phyloP scores from a whole-genome alignment of 2,329 filamentous ascomycete genomes.

The Aspergillus persii region DNA sequence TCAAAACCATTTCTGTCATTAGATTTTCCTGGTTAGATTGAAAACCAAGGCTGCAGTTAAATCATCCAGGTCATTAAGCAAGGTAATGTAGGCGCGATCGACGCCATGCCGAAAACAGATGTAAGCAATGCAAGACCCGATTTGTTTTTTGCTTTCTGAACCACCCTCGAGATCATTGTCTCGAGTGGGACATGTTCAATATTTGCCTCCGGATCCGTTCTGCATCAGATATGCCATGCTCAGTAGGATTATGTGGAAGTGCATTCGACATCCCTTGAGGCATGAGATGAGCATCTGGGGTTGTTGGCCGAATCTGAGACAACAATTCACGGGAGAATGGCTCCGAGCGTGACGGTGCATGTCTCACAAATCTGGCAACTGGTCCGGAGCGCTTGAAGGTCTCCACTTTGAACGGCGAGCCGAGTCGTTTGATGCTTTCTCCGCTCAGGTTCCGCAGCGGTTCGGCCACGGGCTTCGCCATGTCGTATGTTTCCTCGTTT shows the following conservation, averaged over 20 bases:
- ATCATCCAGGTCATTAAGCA: conserved; percentile 33
- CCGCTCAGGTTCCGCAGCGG: conserved; percentile 33
- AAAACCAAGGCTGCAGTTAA: conserved; percentile 14
- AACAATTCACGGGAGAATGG: conserved; percentile 37
- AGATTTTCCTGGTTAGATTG: conserved; percentile 12
- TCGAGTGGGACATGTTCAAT: conserved; percentile 35
- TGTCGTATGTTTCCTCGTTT: conserved; percentile 21
- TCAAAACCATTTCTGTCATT: conserved; percentile 36
- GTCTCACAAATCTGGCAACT: conserved; percentile 33
- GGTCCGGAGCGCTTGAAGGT: conserved; percentile 32
- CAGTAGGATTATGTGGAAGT: conserved; percentile 32
- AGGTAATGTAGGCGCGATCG: conserved; percentile 21
- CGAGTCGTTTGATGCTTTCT: conserved; percentile 46
- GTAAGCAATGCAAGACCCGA: neutral
- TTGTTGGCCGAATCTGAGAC: conserved; percentile 18
- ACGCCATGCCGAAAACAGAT: conserved; percentile 23
- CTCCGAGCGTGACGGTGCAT: conserved; percentile 45
- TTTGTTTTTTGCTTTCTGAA: neutral
- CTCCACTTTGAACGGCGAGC: conserved; percentile 48
- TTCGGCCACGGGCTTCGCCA: conserved; percentile 24
- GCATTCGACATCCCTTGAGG: conserved; percentile 13
- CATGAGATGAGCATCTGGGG: conserved; percentile 14
- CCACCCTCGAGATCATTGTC: conserved; percentile 19
- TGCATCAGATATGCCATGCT: conserved; percentile 38
- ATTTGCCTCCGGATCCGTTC: conserved; percentile 41